Evolutionary conservation across 371 early-diverging fungal species (phyloP), one percentile per base, ranked within the genome.

Genomic region (Coemansia sp.): DNA sequence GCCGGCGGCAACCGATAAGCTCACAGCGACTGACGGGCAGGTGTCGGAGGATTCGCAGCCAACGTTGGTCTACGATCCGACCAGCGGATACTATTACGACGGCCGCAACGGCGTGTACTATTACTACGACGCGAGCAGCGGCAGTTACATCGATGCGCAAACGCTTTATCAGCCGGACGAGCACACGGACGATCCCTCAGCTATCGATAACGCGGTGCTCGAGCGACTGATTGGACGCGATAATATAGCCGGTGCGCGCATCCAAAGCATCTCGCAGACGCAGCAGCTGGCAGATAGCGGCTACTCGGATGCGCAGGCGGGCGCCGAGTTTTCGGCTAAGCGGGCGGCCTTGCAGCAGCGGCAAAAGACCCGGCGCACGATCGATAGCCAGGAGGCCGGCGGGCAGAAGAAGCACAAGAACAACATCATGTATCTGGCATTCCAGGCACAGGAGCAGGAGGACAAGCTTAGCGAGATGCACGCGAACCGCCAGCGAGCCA

Each of bases 341-440:
- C 70, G 50, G 26, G 53, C 60, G 31, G 53, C 52, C 3, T 62
- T 61, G 35, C 45, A 48, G n/a, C 65, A 51, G 50, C 43, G 61
- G 41, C 53, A 50, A 20, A 43, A 40, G 39, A 63, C 65, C 11
- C 57, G 61, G 41, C 55, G 38, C 10, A 35, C 45, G 14, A 65
- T 76, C 55, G 63, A 48, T 7, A 11, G 52, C 26, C 45, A 49
- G 11, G 57, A 65, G 39, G 50, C 66, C 41, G 38, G 61, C 67
- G 54, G 67, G 71, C 41, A 52, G 64, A 88, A 89, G 72, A 86
- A 86, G 69, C 85, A 84, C 42, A 88, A 85, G 63, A 88, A 90
- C 79, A 92, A 92, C 55, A 85, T 90, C 65, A 86, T 90, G 86
- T 88, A 86, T 16, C 68, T 92, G 51, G 90, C 88, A 13, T 83